Evolutionary conservation across 2,329 filamentous ascomycete genomes (phyloP), one percentile per base, ranked within the genome.

Genomic region (Mariannaea sp.): DNA sequence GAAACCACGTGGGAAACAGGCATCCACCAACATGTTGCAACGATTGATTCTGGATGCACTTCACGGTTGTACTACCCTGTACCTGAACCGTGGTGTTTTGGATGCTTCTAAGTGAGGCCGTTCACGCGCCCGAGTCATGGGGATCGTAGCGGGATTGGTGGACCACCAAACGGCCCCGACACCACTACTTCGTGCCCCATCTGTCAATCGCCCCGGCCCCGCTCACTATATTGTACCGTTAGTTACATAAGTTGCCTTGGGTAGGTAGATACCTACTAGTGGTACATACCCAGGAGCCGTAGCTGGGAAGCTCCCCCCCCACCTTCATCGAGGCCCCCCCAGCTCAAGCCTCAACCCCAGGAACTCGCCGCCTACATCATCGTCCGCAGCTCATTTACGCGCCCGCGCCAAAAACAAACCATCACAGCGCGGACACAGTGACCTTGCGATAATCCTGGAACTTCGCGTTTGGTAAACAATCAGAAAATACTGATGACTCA

Each of bases 291-390:
- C 22, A 24, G 22, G 22, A 5, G 8, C 22, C 22, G 22, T 32
- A n/a, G 5, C 9, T 13, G 4, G 13, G 5, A 32, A 24, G 29
- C 42, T 14, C 12, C 29, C 16, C 16, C 35, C 38, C 22, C 22
- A 27, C 29, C 42, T 32, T 35, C 10, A 44, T 20, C 0, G 20
- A 27, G 9, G 13, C 19, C 17, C 35, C 19, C 38, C n/a, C 17
- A 40, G 27, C 27, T 30, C 29, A 17, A 33, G 5, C 29, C 41
- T 30, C 19, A 30, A 29, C 20, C 44, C 29, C 42, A 24, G 33
- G 9, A 48, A 49, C 51, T 54, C 51, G 51, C 51, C 51, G 51
- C 51, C 51, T 49, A 54, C 51, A 54, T 49, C 51, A 54, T 54
- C 49, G 5, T 13, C 22, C 16, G 26, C 42, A 43, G 29, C 50